Evolutionary conservation across 1,139 yeast species (phyloP).

Genomic region (Pichia sp.): DNA sequence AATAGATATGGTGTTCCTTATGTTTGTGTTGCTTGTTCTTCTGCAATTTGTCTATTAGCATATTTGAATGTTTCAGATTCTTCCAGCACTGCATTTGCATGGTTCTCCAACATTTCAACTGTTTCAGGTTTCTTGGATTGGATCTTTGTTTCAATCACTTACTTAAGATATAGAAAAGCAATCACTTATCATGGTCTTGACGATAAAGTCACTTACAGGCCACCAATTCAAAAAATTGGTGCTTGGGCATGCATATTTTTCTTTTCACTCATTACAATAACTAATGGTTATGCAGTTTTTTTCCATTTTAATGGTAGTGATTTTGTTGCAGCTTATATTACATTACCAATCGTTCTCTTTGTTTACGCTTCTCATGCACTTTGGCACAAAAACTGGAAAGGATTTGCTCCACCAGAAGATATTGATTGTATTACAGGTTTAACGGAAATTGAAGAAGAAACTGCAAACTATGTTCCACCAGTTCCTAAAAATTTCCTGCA

Average conservation of each 20-base stretch:
- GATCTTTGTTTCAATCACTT: conserved; percentile 36
- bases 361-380: conserved; percentile 38
- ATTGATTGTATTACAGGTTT: conserved; percentile 43
- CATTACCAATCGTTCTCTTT: conserved; percentile 46
- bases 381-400: conserved; percentile 29
- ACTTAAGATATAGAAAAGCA: conserved; percentile 44
- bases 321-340: conserved; percentile 57
- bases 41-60: conserved; percentile 35
- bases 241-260: conserved; percentile 40
- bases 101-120: conserved; percentile 34
- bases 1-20: conserved; percentile 57
- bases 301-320: conserved; percentile 40
- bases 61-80: conserved; percentile 28
- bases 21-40: conserved; percentile 36
- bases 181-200: conserved; percentile 35
- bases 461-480: conserved; percentile 29
- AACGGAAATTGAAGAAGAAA: conserved; percentile 37
- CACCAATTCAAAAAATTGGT: conserved; percentile 39
- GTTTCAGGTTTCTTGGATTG: conserved; percentile 34
- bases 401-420: conserved; percentile 36
- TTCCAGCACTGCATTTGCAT: conserved; percentile 29
- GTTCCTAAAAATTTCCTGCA: conserved; percentile 34
- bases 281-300: conserved; percentile 56
- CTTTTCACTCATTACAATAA: conserved; percentile 40
- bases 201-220: conserved; percentile 42